Base-by-base conservation (phyloP, 2,329 filamentous ascomycete species). In the Cercospora zeae-maydis region DNA sequence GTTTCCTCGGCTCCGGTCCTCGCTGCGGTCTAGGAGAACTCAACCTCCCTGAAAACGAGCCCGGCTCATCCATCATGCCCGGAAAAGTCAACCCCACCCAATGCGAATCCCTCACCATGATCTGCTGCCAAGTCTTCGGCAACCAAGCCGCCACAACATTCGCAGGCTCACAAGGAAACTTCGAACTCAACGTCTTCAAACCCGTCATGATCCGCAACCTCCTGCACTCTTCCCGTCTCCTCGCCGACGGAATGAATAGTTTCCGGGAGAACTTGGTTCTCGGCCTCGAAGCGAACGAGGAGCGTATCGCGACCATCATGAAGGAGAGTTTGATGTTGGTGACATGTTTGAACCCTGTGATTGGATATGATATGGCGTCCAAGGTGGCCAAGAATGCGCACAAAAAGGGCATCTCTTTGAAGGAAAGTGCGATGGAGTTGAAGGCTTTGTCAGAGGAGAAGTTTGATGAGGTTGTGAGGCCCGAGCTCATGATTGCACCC, bases 1-100 rank as follows among this genome's bases (percentile, higher is more conserved):
- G 95, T 74, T 98, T 96, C 82, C 90, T 98, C 58, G 95, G 95
- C 72, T 96, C 91, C 70, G 95, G 95, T 14, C 95, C 95, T 61
- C 92, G 95, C 64, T 98, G 95, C 79, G 95, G 95, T 74, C 88
- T 98, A 21, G 93, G 93, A 69, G 95, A 99, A 82, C 86, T 99
- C 67, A 86, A 86, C 74, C 87, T 99, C 57, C 95, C 95, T 27
- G 95, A 99, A 83, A 99, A 99, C 81, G 95, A 99, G 83, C 95
- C 95, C 34, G 93, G 93, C 68, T 95, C 90, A 75, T 96, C 91
- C 72, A 98, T 99, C 83, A 99, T 99, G 95, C 95, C 95, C 49
- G 95, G 95, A 75, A 99, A 99, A 84, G 95, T 99, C 77, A 99
- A 99, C 83, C 95, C 95, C 33, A 99, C 95, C 33, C 95, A 99